Evolutionary conservation across 257 asterid species (phyloP), one percentile per base, ranked within the genome.

Genomic region (Salvia miltiorrhiza): DNA sequence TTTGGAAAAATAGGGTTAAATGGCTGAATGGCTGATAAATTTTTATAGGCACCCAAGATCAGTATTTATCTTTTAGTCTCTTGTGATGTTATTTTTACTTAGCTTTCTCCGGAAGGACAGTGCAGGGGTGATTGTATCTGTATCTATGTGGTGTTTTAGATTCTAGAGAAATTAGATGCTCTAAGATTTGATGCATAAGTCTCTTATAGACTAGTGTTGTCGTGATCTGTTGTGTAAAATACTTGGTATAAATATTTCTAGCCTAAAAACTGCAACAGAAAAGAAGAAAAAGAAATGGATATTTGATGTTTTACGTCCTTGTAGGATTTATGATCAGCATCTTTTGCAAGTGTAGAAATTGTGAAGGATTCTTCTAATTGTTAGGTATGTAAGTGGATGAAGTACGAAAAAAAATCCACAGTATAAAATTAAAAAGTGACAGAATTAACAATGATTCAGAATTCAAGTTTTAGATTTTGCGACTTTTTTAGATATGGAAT

Each of bases 1-100:
- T 49, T 66, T 57, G 68, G 50, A 13, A 45, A 70, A 58, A 23
- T 70, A 9, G n/a, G n/a, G n/a, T n/a, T n/a, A n/a, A n/a, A n/a
- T 8, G 37, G 45, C 23, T 39, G 0, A 64, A 62, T 39, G 21
- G 43, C 16, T 40, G 7, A 59, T 33, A 45, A 7, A 43, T 26
- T 13, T 32, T 28, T n/a, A 4, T 32, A 30, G 59, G 67, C 58
- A 43, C 21, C 30, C 40, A 45, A 21, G 12, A 66, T 54, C 35
- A 24, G 33, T 54, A 26, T 68, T 21, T 35, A 24, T 39, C 24
- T 8, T 68, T 55, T 54, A 21, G 63, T 47, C 40, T 53, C 53
- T 53, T 35, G 41, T 6, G 6, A 14, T 48, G 12, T 37, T 23
- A 52, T 33, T n/a, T 35, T 16, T 50, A 30, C 57, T 53, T 17